Conservation (phyloP, 768 basidiomycete genomes). For the Clavulina sp. region DNA sequence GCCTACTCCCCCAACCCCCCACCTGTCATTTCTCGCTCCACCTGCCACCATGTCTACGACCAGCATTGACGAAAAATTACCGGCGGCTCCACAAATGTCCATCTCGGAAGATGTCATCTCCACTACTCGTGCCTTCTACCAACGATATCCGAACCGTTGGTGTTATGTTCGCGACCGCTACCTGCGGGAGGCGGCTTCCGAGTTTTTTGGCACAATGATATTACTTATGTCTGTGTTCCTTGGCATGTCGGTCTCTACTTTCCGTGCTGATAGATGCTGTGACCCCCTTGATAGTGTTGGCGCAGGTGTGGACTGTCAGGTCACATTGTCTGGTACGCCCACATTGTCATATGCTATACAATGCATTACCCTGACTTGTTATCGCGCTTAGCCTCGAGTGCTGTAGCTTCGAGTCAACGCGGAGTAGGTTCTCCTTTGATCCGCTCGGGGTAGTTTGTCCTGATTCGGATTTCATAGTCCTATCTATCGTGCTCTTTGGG, state of each 20-base stretch:
- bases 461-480: not conserved
- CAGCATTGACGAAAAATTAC: no score
- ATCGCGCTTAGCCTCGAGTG: slow-evolving; percentile 9
- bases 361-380: not conserved
- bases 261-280: not conserved
- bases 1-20: no score
- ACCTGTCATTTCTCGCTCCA: no score
- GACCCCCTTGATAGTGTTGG: slow-evolving; percentile 23
- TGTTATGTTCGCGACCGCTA: slow-evolving; percentile 1
- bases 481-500: slow-evolving; percentile 4
- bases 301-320: slow-evolving; percentile 38
- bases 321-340: slow-evolving; percentile 12
- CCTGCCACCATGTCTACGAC: no score
- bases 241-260: not conserved
- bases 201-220: slow-evolving; percentile 44
- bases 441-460: not conserved
- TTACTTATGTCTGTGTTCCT: slow-evolving; percentile 25
- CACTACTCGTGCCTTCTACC: no score
- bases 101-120: no score
- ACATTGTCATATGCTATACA: slow-evolving; percentile 24
- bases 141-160: not conserved
- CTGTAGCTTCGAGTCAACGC: slow-evolving; percentile 30
- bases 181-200: slow-evolving; percentile 42
- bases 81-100: no score
- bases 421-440: slow-evolving; percentile 28